Evolutionary conservation across 1,139 yeast species (phyloP).

Genomic region (Lizanozyma gosingica): DNA sequence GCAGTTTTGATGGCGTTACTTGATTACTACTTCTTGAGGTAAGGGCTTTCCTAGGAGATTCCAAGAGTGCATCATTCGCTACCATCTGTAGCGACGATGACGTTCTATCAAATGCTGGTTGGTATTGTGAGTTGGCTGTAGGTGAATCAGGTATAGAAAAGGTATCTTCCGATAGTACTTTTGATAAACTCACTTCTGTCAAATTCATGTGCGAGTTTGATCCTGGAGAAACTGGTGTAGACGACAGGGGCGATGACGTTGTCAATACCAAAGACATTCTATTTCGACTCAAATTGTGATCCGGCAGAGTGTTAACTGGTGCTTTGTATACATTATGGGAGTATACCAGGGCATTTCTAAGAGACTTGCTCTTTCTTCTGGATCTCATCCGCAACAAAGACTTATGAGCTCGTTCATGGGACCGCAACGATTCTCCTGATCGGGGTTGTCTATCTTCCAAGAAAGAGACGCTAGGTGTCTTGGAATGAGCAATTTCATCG

Average conservation of each 20-base stretch:
- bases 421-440: constrained; percentile 25
- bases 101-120: not conserved
- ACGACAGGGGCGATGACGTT: constrained; percentile 4
- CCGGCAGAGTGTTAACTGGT: not conserved
- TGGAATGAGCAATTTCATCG: constrained; percentile 1
- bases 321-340: constrained; percentile 10
- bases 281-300: not conserved
- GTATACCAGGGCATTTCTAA: constrained; percentile 21
- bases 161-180: not conserved
- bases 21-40: not conserved
- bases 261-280: not conserved
- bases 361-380: constrained; percentile 46
- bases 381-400: constrained; percentile 56
- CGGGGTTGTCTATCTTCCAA: constrained; percentile 20
- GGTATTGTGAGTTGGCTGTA: not conserved
- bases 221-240: constrained; percentile 8
- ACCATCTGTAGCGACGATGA: not conserved
- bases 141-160: not conserved
- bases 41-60: not conserved
- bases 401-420: constrained; percentile 59
- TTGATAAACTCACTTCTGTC: not conserved
- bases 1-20: not conserved
- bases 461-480: constrained; percentile 9
- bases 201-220: constrained; percentile 2
- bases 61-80: not conserved